Evolutionary conservation across 805 yeast genomes (phyloP), one percentile per base, ranked within the genome.

Genomic region (Candida qinlingensis): DNA sequence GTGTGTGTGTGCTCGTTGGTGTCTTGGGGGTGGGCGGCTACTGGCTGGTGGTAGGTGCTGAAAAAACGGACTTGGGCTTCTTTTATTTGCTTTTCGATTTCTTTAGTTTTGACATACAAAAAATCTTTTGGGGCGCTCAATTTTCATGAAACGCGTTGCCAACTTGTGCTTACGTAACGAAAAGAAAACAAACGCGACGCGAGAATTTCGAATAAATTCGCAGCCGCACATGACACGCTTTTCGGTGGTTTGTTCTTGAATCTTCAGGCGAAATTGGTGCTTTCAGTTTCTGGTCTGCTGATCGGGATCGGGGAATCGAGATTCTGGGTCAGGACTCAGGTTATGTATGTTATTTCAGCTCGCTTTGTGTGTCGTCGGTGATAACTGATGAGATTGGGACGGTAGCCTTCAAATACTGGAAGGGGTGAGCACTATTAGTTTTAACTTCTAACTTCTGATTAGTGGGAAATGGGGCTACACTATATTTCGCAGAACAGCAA

Each of bases 151-250:
- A 31, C 34, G 34, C 34, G 34, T 19, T 19, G 19, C 34, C 34
- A 8, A 8, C 11, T 31, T 8, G 34, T 26, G 27, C 7, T 44
- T 42, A 50, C 42, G 48, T 42, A 44, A 44, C 34, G 39, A 42
- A 51, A 49, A 4, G 50, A 47, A 51, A 54, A 54, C 56, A 51
- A 51, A 54, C 56, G 46, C 50, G 54, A 48, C 54, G 45, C 55
- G 55, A 33, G 19, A 36, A 12, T 8, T 8, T 31, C 11, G 11
- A 11, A 31, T 8, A 31, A 31, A 8, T 31, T 11, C 11, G 34
- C 11, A 8, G 34, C 34, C 34, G 11, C 8, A 31, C 2, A 11
- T 31, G 34, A 31, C 34, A 36, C 38, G 38, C 38, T 7, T 36
- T 33, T 33, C 11, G 35, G 12, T 11, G 11, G 3, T 33, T 33